phyloP scores from a whole-genome alignment of 331 rosid genomes.

The Erythrophleum ivorense region DNA sequence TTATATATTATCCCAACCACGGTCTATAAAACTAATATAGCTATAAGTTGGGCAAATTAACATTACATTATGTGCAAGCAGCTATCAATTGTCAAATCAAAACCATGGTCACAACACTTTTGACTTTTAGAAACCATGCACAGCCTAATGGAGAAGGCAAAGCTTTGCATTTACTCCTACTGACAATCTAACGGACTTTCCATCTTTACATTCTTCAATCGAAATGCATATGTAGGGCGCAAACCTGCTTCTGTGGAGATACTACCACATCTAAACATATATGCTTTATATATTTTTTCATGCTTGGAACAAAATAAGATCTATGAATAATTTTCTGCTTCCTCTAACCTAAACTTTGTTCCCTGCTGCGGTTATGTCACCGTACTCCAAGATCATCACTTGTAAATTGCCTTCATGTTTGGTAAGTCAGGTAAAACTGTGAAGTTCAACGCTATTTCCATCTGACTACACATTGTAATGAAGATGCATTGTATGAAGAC shows the following conservation, averaged over 20 bases:
- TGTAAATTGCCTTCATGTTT: constrained; percentile 31
- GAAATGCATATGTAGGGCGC: constrained; percentile 29
- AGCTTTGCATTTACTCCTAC: constrained; percentile 36
- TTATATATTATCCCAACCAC: too few relatives aligned
- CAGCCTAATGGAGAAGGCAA: constrained; percentile 26
- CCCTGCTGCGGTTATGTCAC: constrained; percentile 28
- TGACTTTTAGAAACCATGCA: constrained; percentile 13
- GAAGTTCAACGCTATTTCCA: constrained; percentile 41
- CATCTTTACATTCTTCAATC: constrained; percentile 53
- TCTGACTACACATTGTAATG: constrained; percentile 13
- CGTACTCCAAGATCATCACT: constrained; percentile 17
- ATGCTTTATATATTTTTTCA: constrained; percentile 40
- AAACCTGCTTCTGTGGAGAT: constrained; percentile 14
- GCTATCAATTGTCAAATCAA: constrained; percentile 31
- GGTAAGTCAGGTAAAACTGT: constrained; percentile 40
- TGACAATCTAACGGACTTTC: constrained; percentile 37
- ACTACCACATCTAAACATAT: background rate
- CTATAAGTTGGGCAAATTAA: constrained; percentile 18
- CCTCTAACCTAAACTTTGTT: constrained; percentile 43
- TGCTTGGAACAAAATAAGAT: constrained; percentile 38
- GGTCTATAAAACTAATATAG: background rate
- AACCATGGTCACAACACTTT: constrained; percentile 23
- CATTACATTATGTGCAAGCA: constrained; percentile 27
- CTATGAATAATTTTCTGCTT: constrained; percentile 42
- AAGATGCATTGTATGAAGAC: constrained; percentile 27